Evolutionary conservation across 768 basidiomycete species (phyloP), one percentile per base, ranked within the genome.

Genomic region (Termitomyces heimii): DNA sequence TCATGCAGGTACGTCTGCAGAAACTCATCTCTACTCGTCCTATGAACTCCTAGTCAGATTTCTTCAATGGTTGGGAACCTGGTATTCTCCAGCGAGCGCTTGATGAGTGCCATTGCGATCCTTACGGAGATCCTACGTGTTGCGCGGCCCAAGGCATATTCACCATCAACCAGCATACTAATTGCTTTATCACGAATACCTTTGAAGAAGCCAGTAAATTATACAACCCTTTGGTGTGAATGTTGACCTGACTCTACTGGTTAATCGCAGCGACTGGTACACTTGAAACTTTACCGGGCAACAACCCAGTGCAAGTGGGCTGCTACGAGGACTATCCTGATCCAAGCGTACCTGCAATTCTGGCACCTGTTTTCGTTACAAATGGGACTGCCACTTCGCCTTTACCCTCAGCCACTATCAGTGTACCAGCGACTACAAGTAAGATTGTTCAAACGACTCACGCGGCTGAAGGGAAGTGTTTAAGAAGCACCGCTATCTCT

Each of bases 31-130:
- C 22, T 26, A n/a, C 26, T 14, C 18, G 5, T n/a, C 18, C 10
- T 34, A 37, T 24, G 7, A 14, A 22, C 18, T 51, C 2, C 18
- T 10, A 5, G 12, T 48, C 46, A 75, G 73, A 77, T 59, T 79
- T 75, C 61, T 67, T 69, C 54, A 77, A 78, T 56, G 79, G 82
- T 3, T 83, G 81, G 81, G 73, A 77, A 45, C 57, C 60, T 3
- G 72, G 68, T n/a, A 68, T 78, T 10, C 71, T 82, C 1, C 66
- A 73, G 51, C 67, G 66, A n/a, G 81, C 77, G 12, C 65, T 82
- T 26, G 72, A 80, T 59, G 67, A 70, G 31, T 78, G 76, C 57
- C 63, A 71, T 55, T 77, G 75, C 66, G 71, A 71, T 45, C 64
- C 63, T 16, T 72, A 66, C 48, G 71, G 72, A 20, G 71, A 74